phyloP scores from a whole-genome alignment of 1,139 yeast genomes.

The Hemisphaericaspora xylofermentans region DNA sequence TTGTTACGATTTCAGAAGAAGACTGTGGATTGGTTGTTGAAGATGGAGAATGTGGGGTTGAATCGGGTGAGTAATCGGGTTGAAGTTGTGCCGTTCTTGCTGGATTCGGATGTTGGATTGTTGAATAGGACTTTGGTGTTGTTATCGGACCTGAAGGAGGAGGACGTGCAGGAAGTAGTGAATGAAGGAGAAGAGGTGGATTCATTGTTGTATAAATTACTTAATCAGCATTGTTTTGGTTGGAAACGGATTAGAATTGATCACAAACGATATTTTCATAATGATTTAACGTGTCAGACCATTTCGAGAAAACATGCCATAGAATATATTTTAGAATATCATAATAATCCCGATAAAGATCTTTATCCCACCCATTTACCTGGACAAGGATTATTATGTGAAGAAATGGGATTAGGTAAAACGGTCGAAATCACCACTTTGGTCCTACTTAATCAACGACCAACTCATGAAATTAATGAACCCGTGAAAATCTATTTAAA shows the following conservation, averaged over 20 bases:
- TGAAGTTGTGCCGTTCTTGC: conserved; percentile 18
- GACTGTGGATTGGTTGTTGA: conserved; percentile 65
- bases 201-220: conserved; percentile 16
- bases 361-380: conserved; percentile 24
- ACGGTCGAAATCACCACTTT: conserved; percentile 81
- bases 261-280: conserved; percentile 39
- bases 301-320: conserved; percentile 32
- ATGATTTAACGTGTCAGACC: conserved; percentile 49
- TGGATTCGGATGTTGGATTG: conserved; percentile 3
- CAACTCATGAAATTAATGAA: conserved; percentile 42
- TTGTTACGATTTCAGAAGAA: conserved; percentile 60
- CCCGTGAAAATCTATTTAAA: conserved; percentile 34
- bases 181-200: not conserved
- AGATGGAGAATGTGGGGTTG: conserved; percentile 54
- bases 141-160: too few species aligned
- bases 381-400: conserved; percentile 75
- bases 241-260: conserved; percentile 39
- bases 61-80: conserved; percentile 27
- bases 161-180: too few species aligned
- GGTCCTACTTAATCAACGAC: conserved; percentile 57
- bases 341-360: conserved; percentile 12
- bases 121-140: too few species aligned
- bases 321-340: conserved; percentile 24
- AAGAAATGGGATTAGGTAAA: conserved; percentile 97
- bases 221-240: conserved; percentile 51